Base-by-base conservation (phyloP, 139 green algal genomes). In the Tetratostichococcus sp. region DNA sequence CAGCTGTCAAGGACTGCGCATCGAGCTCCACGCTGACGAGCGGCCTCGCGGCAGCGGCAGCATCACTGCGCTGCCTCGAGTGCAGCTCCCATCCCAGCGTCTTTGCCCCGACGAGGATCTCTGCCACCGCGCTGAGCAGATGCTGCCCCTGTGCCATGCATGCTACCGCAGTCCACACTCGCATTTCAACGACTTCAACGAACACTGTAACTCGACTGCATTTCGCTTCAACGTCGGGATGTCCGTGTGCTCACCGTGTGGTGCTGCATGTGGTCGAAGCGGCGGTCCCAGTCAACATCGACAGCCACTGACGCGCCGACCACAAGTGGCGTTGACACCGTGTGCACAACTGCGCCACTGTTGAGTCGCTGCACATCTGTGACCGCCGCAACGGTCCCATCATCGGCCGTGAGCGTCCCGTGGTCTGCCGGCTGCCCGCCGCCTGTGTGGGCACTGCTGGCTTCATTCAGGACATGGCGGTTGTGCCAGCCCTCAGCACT, bases 231-330 rank as follows among this genome's bases (percentile, higher is more conserved):
- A n/a, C n/a, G n/a, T n/a, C n/a, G n/a, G n/a, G n/a, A n/a, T n/a
- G n/a, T 11, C 11, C 39, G 39, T 11, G 39, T 6, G 11, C 39
- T 11, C 30, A 77, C 73, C 65, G 73, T 77, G 26, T 77, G 73
- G 28, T 77, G 73, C 65, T 77, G 73, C 73, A 77, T 77, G 25
- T 72, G 65, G 39, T 77, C 73, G 42, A 77, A 65, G 35, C 73
- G 73, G 11, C 73, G 30, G 5, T 65, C 34, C 73, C 73, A 77
- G 62, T 77, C 73, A 35, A 77, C 65, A 23, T 11, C 16, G 22
- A 66, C 73, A 6, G 34, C 50, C 25, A 72, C 65, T n/a, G 25
- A 16, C n/a, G 69, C 59, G 11, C 65, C 65, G 16, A 28, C 30
- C 6, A 30, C 22, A 14, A 77, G 5, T 16, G 73, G 28, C n/a